Percentiles rank a stretch among this genome's conserved stretches.
Conservation (phyloP, 306 rosid genomes). For the Senna siamea region DNA sequence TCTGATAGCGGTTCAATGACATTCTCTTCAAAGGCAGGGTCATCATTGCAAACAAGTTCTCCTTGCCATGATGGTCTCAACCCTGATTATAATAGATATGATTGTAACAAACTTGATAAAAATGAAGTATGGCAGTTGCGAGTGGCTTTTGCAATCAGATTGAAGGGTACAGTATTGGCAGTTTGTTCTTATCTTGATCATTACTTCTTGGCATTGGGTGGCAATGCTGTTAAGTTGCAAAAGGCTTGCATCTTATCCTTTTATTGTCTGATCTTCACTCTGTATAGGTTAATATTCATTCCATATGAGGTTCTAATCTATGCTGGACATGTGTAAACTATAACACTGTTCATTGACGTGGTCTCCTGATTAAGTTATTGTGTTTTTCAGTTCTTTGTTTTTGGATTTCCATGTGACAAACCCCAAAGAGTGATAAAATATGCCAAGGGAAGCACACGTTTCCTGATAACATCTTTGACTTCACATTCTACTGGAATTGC, state of each 20-base stretch:
- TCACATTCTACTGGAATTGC: conserved; percentile 82
- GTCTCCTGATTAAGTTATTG: conserved; percentile 40
- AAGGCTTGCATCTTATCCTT: conserved; percentile 14
- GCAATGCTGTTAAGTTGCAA: conserved; percentile 74
- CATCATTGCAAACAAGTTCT: conserved; percentile 75
- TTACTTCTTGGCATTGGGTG: conserved; percentile 90
- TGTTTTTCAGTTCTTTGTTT: conserved; percentile 77
- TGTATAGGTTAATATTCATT: conserved; percentile 29
- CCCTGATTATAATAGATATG: conserved; percentile 84
- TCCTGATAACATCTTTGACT: conserved; percentile 77
- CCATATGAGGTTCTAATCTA: conserved; percentile 20
- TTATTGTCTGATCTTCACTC: conserved; percentile 10
- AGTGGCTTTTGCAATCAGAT: conserved; percentile 53
- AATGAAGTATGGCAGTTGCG: conserved; percentile 94
- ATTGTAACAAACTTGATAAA: conserved; percentile 84
- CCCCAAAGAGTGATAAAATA: conserved; percentile 65
- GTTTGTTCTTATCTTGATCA: conserved; percentile 91
- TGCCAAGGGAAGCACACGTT: conserved; percentile 74
- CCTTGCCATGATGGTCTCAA: conserved; percentile 83
- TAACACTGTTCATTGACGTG: not conserved
- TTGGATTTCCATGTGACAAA: conserved; percentile 84
- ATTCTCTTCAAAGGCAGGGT: conserved; percentile 73
- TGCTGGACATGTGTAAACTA: not conserved
- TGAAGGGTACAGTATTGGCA: conserved; percentile 81
- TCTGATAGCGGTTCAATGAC: conserved; percentile 94